Evolutionary conservation across 2,329 filamentous ascomycete species (phyloP).

Genomic region (Calonectria naviculata): DNA sequence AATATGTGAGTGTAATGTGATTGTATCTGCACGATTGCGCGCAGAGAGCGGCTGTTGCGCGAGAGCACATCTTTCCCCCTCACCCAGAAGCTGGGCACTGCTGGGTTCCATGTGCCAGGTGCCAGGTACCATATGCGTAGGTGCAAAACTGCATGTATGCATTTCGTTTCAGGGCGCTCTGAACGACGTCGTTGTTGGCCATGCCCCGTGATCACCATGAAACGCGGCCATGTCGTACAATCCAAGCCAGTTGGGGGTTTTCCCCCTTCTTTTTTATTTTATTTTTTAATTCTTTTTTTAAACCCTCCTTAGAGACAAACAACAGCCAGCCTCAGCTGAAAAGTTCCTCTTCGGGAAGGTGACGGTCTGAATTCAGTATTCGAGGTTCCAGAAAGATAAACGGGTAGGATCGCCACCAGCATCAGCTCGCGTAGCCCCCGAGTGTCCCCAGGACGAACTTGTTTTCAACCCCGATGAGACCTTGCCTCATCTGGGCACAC

Average conservation of each 20-base stretch:
- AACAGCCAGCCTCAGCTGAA: conserved; percentile 22
- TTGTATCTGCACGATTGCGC: background rate
- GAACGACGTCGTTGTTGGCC: background rate
- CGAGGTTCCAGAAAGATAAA: conserved; percentile 27
- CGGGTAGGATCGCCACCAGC: conserved; percentile 22
- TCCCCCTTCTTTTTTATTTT: too few species aligned
- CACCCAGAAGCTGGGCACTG: background rate
- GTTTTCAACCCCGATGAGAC: conserved; percentile 18
- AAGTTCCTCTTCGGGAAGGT: conserved; percentile 28
- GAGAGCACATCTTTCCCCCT: background rate
- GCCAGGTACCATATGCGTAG: background rate
- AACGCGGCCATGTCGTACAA: conserved; percentile 21
- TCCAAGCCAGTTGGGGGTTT: conserved; percentile 4
- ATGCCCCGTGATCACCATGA: conserved; percentile 13
- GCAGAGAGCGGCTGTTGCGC: conserved; percentile 24
- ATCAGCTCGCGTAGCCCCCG: conserved; percentile 21
- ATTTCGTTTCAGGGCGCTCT: conserved; percentile 9
- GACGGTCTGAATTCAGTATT: conserved; percentile 29
- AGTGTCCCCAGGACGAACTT: conserved; percentile 27
- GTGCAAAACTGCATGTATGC: conserved; percentile 2
- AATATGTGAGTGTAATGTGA: background rate
- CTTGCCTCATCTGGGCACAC: conserved; percentile 19
- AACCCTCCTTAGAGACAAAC: conserved; percentile 19
- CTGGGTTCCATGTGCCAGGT: background rate
- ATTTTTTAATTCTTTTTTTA: background rate